A percentile compares a stretch with the other conserved stretches of the same genome.
These are phyloP conservation scores for Jacaranda mimosifolia DNA, from an alignment of 257 asterid species.

Conservation along the genomic window DNA sequence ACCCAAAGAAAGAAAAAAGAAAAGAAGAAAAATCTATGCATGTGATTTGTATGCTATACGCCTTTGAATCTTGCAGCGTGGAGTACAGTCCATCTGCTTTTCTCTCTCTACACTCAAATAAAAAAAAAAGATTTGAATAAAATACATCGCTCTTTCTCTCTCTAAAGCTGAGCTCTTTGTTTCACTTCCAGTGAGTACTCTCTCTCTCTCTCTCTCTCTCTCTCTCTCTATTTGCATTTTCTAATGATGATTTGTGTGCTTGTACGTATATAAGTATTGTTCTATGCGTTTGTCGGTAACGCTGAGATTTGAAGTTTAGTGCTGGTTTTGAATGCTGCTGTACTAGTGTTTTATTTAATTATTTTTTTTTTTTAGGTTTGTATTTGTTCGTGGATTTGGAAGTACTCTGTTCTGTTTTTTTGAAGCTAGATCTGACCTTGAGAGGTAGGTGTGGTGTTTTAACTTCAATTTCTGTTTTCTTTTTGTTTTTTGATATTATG, in stretches of 20 bases:
- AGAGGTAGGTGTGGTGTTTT: constrained; percentile 34
- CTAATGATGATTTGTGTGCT: constrained; percentile 2
- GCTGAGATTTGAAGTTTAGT: constrained; percentile 36
- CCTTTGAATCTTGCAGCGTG: constrained; percentile 28
- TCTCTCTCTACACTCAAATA: constrained; percentile 38
- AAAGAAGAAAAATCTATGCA: not conserved
- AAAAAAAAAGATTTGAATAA: constrained; percentile 25
- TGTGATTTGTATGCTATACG: not conserved
- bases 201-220: constrained; percentile 22
- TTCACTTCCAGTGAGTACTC: constrained; percentile 55
- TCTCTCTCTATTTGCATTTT: constrained; percentile 21
- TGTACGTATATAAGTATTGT: constrained; percentile 5
- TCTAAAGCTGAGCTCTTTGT: constrained; percentile 37
- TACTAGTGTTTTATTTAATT: not conserved
- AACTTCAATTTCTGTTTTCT: constrained; percentile 25
- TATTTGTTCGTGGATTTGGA: constrained; percentile 42
- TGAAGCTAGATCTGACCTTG: constrained; percentile 67
- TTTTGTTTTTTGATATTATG: not conserved
- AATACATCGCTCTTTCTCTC: constrained; percentile 28
- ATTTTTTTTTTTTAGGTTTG: constrained; percentile 17
- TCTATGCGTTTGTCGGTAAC: constrained; percentile 13
- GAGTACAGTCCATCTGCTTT: constrained; percentile 18
- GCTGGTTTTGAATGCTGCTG: constrained; percentile 34
- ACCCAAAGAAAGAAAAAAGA: not conserved
- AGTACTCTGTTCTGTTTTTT: constrained; percentile 27